Base-by-base conservation (phyloP, 2,329 filamentous ascomycete species). In the Phyllosticta citrichinensis region DNA sequence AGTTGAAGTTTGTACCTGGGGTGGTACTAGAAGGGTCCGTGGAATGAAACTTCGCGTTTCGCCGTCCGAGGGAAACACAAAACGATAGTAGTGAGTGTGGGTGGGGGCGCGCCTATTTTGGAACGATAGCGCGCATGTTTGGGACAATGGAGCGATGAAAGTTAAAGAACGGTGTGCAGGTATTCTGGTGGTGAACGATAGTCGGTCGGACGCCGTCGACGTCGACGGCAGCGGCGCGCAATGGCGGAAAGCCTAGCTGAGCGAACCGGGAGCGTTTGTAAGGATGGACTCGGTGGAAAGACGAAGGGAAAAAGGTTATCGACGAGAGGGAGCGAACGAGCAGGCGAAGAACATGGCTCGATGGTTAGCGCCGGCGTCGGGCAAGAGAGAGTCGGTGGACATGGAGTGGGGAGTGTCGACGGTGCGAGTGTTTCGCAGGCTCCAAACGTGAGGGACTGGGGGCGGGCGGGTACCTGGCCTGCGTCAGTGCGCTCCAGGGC, bases 71-170 rank as follows among this genome's bases (percentile, higher is more conserved):
- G 40, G 27, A 47, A 47, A 47, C 40, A 47, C 40, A 47, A 19
- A 19, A 14, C 40, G 40, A 47, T 47, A 19, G 57, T 35, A 59
- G 52, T 27, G 58, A 60, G 53, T 24, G 53, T 51, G 57, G 17
- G 40, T 3, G 27, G 27, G 27, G 27, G 27, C 27, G 27, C 27
- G 40, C 40, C 58, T 56, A 56, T 60, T 52, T 60, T 55, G 52
- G 52, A 33, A 55, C 27, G 33, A 52, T 35, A 53, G 57, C 33
- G 52, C 17, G 58, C 58, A 60, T 60, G 35, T 35, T 50, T 60
- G 58, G 30, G 35, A 25, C 14, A 20, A 24, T 47, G 40, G 40
- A 47, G 47, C 51, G 30, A 50, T 11, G 57, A 54, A 51, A 54
- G 30, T 9, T 14, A 40, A 47, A 47, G n/a, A 14, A 47, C 17